phyloP scores from a whole-genome alignment of 2,329 filamentous ascomycete species.

The Elsinoe necatrix region DNA sequence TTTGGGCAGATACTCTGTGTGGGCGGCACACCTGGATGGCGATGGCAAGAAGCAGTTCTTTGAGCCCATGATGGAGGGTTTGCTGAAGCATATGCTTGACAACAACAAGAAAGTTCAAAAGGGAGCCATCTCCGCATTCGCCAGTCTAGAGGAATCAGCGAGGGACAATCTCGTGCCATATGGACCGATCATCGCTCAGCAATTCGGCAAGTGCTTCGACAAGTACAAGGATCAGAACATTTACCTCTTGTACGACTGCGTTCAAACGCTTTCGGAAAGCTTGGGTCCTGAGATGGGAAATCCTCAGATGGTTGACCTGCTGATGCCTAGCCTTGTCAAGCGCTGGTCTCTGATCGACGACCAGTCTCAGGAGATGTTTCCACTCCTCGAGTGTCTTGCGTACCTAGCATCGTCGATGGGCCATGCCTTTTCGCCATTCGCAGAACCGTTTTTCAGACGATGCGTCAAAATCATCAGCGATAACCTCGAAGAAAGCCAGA shows the following conservation, averaged over 20 bases:
- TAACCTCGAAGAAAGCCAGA: constrained; percentile 74
- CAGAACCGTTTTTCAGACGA: constrained; percentile 73
- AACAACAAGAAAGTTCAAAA: constrained; percentile 97
- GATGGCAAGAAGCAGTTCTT: constrained; percentile 69
- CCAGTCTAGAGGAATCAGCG: constrained; percentile 89
- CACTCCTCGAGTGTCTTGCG: constrained; percentile 88
- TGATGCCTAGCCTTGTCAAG: constrained; percentile 88
- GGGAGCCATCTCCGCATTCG: constrained; percentile 90
- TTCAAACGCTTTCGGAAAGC: constrained; percentile 90
- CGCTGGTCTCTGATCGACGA: constrained; percentile 83
- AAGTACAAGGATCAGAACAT: constrained; percentile 99
- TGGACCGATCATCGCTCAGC: constrained; percentile 78
- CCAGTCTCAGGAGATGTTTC: constrained; percentile 86
- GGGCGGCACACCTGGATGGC: constrained; percentile 71
- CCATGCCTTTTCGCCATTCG: constrained; percentile 73
- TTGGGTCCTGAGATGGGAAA: constrained; percentile 74
- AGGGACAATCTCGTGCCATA: constrained; percentile 74
- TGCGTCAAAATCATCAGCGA: constrained; percentile 87
- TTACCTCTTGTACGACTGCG: constrained; percentile 97
- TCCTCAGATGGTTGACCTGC: constrained; percentile 67
- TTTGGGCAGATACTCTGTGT: constrained; percentile 82
- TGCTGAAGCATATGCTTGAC: constrained; percentile 89
- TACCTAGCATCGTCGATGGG: constrained; percentile 86
- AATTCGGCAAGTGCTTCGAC: constrained; percentile 84
- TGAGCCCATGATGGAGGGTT: constrained; percentile 93